Evolutionary conservation across 805 yeast genomes (phyloP), one percentile per base, ranked within the genome.

Genomic region (Ogataea trehalophila): DNA sequence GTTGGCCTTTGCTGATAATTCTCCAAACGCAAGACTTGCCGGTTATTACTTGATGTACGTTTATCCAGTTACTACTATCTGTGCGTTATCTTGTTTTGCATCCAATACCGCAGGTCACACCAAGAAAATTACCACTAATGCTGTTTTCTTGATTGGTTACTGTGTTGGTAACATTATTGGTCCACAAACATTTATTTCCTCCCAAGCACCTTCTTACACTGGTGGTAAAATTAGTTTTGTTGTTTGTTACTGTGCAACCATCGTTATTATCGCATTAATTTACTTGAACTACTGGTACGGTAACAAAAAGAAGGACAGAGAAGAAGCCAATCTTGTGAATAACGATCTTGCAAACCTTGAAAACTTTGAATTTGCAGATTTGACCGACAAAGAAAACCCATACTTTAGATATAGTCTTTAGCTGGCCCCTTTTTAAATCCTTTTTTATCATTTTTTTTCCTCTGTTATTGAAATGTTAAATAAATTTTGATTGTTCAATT

Each of bases 121-220:
- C 11, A 81, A 85, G 63, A 77, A 81, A 57, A 68, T 76, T 51
- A 69, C 76, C 7, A 73, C 77, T 15, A 75, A 76, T 41, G 80
- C 82, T 4, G 63, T 78, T 31, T 73, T 75, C 38, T 69, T 84
- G 65, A 70, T 83, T 47, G 81, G 79, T 5, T 85, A 81, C 58
- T 80, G 87, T 43, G 75, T 77, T 38, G 87, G 87, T 16, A 80
- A 81, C 57, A 65, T 83, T 41, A 74, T 81, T 44, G 90, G 90
- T 5, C 88, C 91, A 6, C 88, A 83, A 62, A 72, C 86, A 13
- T 85, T 85, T 67, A 70, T 69, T 46, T 67, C 74, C 1, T 56
- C 64, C 6, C 78, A 82, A 44, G 80, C 78, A 13, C 89, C 89
- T 14, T 59, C 62, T 23, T 85, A 83, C 57, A 65, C 61, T 7